Evolutionary conservation across 169 alveolate species (phyloP).

Genomic region (Eimeria sp.): DNA sequence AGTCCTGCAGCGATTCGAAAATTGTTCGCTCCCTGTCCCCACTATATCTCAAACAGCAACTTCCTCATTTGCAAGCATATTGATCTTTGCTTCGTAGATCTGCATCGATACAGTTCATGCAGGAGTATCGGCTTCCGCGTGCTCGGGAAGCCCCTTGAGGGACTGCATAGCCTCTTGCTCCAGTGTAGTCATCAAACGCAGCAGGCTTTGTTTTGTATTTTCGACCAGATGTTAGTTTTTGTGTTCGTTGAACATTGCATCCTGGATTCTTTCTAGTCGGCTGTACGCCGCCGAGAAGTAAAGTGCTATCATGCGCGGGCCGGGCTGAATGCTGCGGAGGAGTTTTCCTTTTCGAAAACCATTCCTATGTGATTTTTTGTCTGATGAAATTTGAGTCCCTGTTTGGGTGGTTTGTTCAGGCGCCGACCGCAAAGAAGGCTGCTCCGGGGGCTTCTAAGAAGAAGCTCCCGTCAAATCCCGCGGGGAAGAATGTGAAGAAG

Average conservation of each 20-base stretch:
- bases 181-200: background rate
- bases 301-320: background rate
- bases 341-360: background rate
- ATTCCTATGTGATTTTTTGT: background rate
- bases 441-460: slow-evolving; percentile 66
- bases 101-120: background rate
- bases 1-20: background rate
- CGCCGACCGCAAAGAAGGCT: slow-evolving; percentile 74
- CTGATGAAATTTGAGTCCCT: background rate
- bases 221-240: background rate
- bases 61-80: background rate
- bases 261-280: background rate
- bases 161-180: background rate
- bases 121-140: background rate
- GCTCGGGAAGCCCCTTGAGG: slow-evolving; percentile 11
- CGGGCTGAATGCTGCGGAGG: background rate
- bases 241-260: background rate
- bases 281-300: background rate
- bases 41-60: background rate
- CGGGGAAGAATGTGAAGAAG: slow-evolving; percentile 62
- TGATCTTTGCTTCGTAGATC: background rate
- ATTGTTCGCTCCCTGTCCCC: background rate
- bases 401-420: slow-evolving; percentile 19
- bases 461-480: slow-evolving; percentile 68
- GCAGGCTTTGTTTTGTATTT: background rate